Evolutionary conservation across 495 filamentous ascomycete genomes (phyloP).

Genomic region (Talaromyces stipitatus): DNA sequence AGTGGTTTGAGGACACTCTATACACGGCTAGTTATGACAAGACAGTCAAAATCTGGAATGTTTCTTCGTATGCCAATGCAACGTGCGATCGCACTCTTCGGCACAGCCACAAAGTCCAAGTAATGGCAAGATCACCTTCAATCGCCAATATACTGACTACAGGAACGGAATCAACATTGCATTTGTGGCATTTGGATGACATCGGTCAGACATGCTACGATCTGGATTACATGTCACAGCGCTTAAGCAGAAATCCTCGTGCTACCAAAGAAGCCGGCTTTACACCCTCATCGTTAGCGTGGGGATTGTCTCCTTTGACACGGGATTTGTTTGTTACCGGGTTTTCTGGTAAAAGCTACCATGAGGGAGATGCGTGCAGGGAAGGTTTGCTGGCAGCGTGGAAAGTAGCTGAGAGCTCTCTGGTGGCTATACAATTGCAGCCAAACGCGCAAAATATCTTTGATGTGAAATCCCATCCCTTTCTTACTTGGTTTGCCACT

Average conservation of each 20-base stretch:
- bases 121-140: slow-evolving; percentile 52
- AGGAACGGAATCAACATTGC: slow-evolving; percentile 26
- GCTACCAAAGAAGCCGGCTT: slow-evolving; percentile 46
- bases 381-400: slow-evolving; percentile 69
- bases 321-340: slow-evolving; percentile 63
- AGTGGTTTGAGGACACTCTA: slow-evolving; percentile 57
- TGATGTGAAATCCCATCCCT: slow-evolving; percentile 72
- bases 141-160: slow-evolving; percentile 41
- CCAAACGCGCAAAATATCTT: slow-evolving; percentile 66
- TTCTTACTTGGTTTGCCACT: slow-evolving; percentile 46
- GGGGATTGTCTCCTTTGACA: slow-evolving; percentile 48
- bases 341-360: slow-evolving; percentile 56
- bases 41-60: slow-evolving; percentile 70
- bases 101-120: slow-evolving; percentile 63
- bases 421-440: slow-evolving; percentile 33
- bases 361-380: slow-evolving; percentile 45
- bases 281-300: slow-evolving; percentile 62
- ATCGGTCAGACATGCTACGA: slow-evolving; percentile 6
- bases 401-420: slow-evolving; percentile 45
- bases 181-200: slow-evolving; percentile 22
- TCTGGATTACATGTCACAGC: slow-evolving; percentile 9
- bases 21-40: slow-evolving; percentile 80
- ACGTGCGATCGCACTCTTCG: slow-evolving; percentile 43
- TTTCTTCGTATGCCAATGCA: slow-evolving; percentile 21
- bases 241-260: slow-evolving; percentile 6